A percentile compares a stretch with the other conserved stretches of the same genome.
Conservation (phyloP, 2,329 filamentous ascomycete species). For the Trichophyton mentagrophytes region DNA sequence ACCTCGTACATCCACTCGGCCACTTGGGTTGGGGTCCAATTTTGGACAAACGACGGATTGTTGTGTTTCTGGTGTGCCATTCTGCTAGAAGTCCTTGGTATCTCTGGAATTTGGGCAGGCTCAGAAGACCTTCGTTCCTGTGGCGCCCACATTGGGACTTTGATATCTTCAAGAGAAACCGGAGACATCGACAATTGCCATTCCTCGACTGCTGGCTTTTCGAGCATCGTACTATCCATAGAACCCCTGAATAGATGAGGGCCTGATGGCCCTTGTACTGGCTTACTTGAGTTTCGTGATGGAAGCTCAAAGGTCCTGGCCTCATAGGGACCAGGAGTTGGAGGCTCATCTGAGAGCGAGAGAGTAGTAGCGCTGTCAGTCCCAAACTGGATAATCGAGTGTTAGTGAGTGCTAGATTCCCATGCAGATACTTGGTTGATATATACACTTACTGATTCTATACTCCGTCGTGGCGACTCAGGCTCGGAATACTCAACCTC, state of each 20-base stretch:
- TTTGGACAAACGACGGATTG: constrained; percentile 19
- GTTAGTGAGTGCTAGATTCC: not conserved
- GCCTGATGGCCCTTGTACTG: constrained; percentile 67
- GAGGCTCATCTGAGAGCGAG: constrained; percentile 73
- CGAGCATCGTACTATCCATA: constrained; percentile 13
- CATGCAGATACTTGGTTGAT: not conserved
- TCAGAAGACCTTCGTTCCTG: constrained; percentile 44
- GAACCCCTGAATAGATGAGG: constrained; percentile 77
- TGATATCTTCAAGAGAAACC: constrained; percentile 12
- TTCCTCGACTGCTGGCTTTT: constrained; percentile 10
- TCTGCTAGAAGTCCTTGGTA: constrained; percentile 7
- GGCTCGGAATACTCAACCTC: constrained; percentile 33
- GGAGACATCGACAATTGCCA: constrained; percentile 12
- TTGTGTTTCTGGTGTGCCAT: constrained; percentile 17
- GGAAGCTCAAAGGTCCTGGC: constrained; percentile 49
- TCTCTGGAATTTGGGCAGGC: constrained; percentile 20
- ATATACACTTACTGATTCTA: constrained; percentile 17
- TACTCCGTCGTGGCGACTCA: constrained; percentile 44
- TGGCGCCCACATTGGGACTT: constrained; percentile 4
- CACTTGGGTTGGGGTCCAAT: constrained; percentile 23
- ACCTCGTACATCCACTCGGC: constrained; percentile 69
- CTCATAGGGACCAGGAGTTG: constrained; percentile 58
- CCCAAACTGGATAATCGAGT: constrained; percentile 15
- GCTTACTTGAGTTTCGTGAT: constrained; percentile 38
- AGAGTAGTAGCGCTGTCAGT: constrained; percentile 66